Evolutionary conservation across 305 asterid genomes (phyloP).

Genomic region (Striga hermonthica): DNA sequence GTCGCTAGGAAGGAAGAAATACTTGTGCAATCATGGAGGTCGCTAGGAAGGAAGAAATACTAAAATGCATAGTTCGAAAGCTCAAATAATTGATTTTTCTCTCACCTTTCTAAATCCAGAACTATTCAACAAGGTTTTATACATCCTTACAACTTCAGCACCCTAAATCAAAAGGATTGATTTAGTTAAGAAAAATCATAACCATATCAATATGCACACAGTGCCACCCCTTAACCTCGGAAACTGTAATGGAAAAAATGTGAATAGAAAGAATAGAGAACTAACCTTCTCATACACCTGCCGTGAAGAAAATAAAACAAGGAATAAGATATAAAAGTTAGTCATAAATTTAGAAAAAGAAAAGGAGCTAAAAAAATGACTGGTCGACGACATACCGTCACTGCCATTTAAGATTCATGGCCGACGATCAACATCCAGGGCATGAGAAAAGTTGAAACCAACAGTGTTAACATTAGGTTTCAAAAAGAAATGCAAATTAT

Average conservation of each 20-base stretch:
- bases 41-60: not conserved
- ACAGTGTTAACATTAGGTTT: slow-evolving; percentile 23
- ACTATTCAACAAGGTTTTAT: slow-evolving; percentile 78
- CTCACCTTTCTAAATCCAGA: slow-evolving; percentile 85
- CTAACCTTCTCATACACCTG: slow-evolving; percentile 76
- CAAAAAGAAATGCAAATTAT: slow-evolving; percentile 14
- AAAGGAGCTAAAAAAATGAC: not conserved
- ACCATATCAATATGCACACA: not conserved
- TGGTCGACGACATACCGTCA: slow-evolving; percentile 51
- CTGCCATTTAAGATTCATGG: slow-evolving; percentile 41
- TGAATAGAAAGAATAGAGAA: not conserved
- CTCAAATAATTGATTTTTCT: slow-evolving; percentile 17
- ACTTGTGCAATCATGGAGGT: not conserved
- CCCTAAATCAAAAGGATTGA: slow-evolving; percentile 51
- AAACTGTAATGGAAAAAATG: not conserved
- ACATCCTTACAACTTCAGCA: slow-evolving; percentile 98
- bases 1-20: slow-evolving; percentile 6
- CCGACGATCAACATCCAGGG: slow-evolving; percentile 36
- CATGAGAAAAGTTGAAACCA: slow-evolving; percentile 30
- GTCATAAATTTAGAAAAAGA: slow-evolving; percentile 20
- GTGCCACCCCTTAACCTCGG: not conserved
- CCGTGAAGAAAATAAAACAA: slow-evolving; percentile 25
- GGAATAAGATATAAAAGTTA: slow-evolving; percentile 29
- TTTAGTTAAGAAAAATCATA: slow-evolving; percentile 23
- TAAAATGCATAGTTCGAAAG: not conserved